Evolutionary conservation across 2,329 filamentous ascomycete genomes (phyloP), one percentile per base, ranked within the genome.

Genomic region (Aspergillus aculeatus): DNA sequence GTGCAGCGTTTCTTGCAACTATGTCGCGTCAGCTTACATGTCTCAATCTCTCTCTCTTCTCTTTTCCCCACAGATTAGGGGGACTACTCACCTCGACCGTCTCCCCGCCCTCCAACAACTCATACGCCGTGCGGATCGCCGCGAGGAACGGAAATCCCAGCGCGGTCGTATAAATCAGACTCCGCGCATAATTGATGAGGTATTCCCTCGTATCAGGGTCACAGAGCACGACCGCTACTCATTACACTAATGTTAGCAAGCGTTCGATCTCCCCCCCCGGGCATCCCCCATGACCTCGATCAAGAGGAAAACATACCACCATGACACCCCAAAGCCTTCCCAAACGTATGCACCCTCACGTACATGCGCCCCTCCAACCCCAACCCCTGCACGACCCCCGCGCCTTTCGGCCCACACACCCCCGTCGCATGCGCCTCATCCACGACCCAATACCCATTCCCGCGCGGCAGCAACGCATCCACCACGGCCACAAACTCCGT

Each of bases 101-200:
- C 32, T 76, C 69, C 0, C 84, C 84, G 1, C 74, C 71, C 9
- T 69, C 70, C n/a, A 91, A 75, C 32, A 86, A 81, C 7, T 81
- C 78, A 67, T 88, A 89, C 0, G 82, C 80, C 0, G 83, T 79
- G 47, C 80, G 77, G 55, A 90, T 86, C 14, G 82, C 82, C 0
- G 83, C 83, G 1, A 90, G 78, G 1, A 82, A 80, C 0, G 87
- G 84, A 47, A 85, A 85, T 0, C 85, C 82, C 75, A 90, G 82
- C 31, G 88, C 87, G 0, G 89, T 91, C 0, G 89, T 91, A 71
- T 91, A 92, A 57, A 92, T 91, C 47, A 92, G 75, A 1, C 84
- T 86, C n/a, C 89, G 84, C 0, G 89, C 88, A 68, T 92, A 92
- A 69, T 92, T 92, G 73, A 91, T 83, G 54, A 92, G 78, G 63